A percentile compares a stretch with the other conserved stretches of the same genome.
phyloP scores from a whole-genome alignment of 2,329 filamentous ascomycete species.

The Ascosphaera apis region DNA sequence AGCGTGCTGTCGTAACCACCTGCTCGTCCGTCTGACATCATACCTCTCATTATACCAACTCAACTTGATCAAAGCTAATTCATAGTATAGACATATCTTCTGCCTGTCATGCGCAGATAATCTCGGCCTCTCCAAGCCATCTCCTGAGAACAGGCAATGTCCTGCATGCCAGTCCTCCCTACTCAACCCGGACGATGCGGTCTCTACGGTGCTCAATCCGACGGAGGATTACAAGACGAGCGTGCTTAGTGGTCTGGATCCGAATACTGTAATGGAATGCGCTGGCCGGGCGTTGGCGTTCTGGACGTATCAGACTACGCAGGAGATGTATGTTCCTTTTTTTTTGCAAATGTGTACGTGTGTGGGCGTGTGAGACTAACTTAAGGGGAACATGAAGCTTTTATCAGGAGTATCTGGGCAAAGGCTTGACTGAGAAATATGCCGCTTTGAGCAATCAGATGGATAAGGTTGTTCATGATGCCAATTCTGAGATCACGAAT shows the following conservation, averaged over 20 bases:
- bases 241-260: conserved; percentile 60
- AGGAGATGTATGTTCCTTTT: conserved; percentile 51
- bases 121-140: conserved; percentile 36
- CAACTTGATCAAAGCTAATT: conserved; percentile 3
- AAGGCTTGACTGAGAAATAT: conserved; percentile 51
- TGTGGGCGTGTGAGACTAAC: conserved; percentile 5
- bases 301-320: conserved; percentile 63
- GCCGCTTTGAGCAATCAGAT: conserved; percentile 38
- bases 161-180: conserved; percentile 54
- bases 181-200: conserved; percentile 49
- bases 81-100: conserved; percentile 49
- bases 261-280: conserved; percentile 67
- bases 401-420: conserved; percentile 56
- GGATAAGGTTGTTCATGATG: conserved; percentile 51
- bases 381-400: conserved; percentile 28
- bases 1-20: conserved; percentile 62
- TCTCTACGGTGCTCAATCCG: conserved; percentile 48
- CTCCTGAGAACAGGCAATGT: conserved; percentile 35
- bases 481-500: conserved; percentile 45
- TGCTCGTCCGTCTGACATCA: conserved; percentile 56
- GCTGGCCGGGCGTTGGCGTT: conserved; percentile 57
- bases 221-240: conserved; percentile 80
- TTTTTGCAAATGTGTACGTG: conserved; percentile 1
- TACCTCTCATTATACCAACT: conserved; percentile 3
- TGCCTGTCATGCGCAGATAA: conserved; percentile 50